phyloP scores from a whole-genome alignment of 192 early-diverging fungal species.

The Pecoramyces ruminantium region DNA sequence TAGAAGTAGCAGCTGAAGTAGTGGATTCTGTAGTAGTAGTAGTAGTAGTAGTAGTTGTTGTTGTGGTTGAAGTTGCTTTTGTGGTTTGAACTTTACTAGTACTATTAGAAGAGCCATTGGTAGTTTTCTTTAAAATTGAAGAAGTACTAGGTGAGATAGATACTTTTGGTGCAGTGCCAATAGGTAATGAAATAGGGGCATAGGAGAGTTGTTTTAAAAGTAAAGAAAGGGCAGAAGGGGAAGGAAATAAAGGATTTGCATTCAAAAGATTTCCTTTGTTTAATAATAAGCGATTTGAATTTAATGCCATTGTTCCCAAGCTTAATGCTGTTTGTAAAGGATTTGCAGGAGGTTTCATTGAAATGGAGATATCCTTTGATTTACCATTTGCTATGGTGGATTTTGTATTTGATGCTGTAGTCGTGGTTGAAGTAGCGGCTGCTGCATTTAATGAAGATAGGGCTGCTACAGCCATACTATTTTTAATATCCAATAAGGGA shows the following conservation, averaged over 20 bases:
- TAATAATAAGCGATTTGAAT: not conserved
- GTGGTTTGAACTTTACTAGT: too few relatives aligned
- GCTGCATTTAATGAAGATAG: not conserved
- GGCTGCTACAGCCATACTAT: not conserved
- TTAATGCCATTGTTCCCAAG: not conserved
- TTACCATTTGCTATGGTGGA: not conserved
- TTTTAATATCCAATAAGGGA: not conserved
- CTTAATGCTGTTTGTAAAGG: not conserved
- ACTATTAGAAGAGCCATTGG: too few relatives aligned
- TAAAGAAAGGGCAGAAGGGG: constrained; percentile 11
- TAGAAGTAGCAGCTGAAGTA: too few relatives aligned
- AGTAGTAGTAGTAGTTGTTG: too few relatives aligned
- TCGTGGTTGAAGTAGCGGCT: not conserved
- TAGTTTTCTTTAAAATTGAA: not conserved
- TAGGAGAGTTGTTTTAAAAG: not conserved
- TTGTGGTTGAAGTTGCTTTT: too few relatives aligned
- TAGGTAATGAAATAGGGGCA: not conserved
- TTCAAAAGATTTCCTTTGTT: constrained; percentile 3
- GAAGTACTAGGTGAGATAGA: not conserved
- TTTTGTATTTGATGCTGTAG: not conserved
- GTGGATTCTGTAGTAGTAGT: too few relatives aligned
- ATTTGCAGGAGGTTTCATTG: not conserved
- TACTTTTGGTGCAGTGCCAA: not conserved
- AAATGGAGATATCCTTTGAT: not conserved
- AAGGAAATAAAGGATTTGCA: constrained; percentile 36